phyloP scores from a whole-genome alignment of 768 basidiomycete species.

The Lactifluus rugatus region DNA sequence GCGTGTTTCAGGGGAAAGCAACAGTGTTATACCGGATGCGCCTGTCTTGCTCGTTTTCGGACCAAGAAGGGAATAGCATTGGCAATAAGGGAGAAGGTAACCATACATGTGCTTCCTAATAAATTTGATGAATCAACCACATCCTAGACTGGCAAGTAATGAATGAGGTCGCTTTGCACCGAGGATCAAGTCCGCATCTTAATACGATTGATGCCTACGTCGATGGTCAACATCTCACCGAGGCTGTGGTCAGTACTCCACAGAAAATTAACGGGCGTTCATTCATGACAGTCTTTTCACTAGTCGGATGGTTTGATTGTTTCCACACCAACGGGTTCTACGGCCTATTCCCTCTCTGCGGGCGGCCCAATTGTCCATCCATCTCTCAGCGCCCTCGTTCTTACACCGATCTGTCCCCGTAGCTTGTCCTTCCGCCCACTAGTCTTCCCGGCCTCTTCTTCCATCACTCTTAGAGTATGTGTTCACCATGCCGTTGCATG shows the following conservation, averaged over 20 bases:
- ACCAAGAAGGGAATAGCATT: slow-evolving; percentile 48
- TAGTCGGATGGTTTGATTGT: slow-evolving; percentile 92
- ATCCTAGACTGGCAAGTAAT: slow-evolving; percentile 87
- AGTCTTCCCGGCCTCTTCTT: slow-evolving; percentile 76
- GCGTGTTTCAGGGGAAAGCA: slow-evolving; percentile 69
- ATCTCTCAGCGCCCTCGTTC: slow-evolving; percentile 75
- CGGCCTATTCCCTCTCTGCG: slow-evolving; percentile 90
- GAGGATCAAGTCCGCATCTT: slow-evolving; percentile 83
- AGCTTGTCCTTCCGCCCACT: slow-evolving; percentile 88
- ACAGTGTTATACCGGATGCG: slow-evolving; percentile 87
- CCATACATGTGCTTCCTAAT: not conserved
- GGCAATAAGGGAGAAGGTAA: slow-evolving; percentile 50
- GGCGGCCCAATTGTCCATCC: slow-evolving; percentile 97
- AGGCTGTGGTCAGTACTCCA: slow-evolving; percentile 68
- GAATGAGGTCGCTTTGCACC: slow-evolving; percentile 92
- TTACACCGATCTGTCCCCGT: slow-evolving; percentile 94
- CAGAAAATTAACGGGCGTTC: slow-evolving; percentile 6
- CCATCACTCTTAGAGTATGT: slow-evolving; percentile 63
- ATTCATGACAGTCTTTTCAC: slow-evolving; percentile 12
- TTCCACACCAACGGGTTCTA: slow-evolving; percentile 93
- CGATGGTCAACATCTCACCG: slow-evolving; percentile 90
- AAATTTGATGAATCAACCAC: slow-evolving; percentile 1
- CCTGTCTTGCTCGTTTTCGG: slow-evolving; percentile 69
- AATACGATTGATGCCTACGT: slow-evolving; percentile 92
- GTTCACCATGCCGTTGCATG: not conserved